Base-by-base conservation (phyloP, 805 yeast species). In the Myxozyma melibiosi region DNA sequence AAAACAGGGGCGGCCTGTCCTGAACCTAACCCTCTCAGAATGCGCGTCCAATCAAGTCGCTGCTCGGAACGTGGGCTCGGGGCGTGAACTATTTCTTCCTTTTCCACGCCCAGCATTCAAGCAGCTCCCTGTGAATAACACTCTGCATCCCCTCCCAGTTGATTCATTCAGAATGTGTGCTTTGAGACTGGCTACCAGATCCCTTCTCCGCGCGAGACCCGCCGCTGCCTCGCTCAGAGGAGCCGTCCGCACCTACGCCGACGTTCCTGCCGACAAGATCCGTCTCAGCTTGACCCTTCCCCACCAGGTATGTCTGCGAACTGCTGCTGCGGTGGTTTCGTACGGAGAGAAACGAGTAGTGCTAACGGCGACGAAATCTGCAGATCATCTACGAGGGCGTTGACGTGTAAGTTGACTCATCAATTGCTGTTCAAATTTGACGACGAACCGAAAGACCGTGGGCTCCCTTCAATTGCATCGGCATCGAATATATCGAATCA, bases 271-370 rank as follows among this genome's bases (percentile, higher is more conserved):
- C 62, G 94, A 86, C 71, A 84, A 84, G 66, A 81, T 94, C 75
- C 90, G 85, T 74, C 81, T 94, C 71, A 87, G 96, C 56, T 83
- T 94, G 70, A 92, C 97, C 57, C 82, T 91, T 69, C 99, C 99
- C 65, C 90, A 88, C 74, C 84, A 86, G 76, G 82, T 73, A 59
- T 35, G 74, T 66, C 40, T 20, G 13, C 8, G 24, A 33, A 44
- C 44, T 6, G 16, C 20, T n/a, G 13, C n/a, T 9, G 24, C n/a
- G 35, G 14, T 33, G 18, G 13, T n/a, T 54, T 38, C 13, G 27
- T 24, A 20, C 30, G 31, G 24, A 24, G 18, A 7, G n/a, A n/a
- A n/a, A n/a, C n/a, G n/a, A n/a, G 28, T 24, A 7, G 35, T 18
- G 6, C 5, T 38, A 20, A 28, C 7, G 24, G 9, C 20, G 22